Percentiles rank a stretch among this genome's conserved stretches.
Evolutionary conservation across 2,329 filamentous ascomycete genomes (phyloP).

Genomic region (Zasmidium citrigriseum): DNA sequence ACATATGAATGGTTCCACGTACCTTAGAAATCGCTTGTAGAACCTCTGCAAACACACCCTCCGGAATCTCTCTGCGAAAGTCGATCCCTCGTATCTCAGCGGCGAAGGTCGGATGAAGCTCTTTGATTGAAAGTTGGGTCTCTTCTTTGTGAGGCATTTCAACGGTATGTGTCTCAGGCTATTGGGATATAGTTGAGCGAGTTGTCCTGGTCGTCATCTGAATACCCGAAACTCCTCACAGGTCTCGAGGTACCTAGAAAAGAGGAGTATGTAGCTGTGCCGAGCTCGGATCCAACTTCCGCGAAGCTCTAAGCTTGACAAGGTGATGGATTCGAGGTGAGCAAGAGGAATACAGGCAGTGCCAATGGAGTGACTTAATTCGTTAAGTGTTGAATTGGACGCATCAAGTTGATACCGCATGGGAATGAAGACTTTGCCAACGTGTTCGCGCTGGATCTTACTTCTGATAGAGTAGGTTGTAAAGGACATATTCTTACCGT

Average conservation of each 20-base stretch:
- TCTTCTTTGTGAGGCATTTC: slow-evolving; percentile 24
- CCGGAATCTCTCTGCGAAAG: slow-evolving; percentile 16
- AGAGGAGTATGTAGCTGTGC: neutral
- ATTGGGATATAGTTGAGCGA: neutral
- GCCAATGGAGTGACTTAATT: too few species aligned
- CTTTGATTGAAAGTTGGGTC: slow-evolving; percentile 12
- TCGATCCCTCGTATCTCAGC: slow-evolving; percentile 18
- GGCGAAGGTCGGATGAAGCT: slow-evolving; percentile 19
- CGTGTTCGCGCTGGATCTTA: too few species aligned
- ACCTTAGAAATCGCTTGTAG: slow-evolving; percentile 22
- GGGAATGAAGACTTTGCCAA: too few species aligned
- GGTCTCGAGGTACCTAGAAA: neutral
- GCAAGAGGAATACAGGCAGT: too few species aligned
- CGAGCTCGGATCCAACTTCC: neutral
- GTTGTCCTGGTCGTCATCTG: neutral
- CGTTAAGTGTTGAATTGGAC: too few species aligned
- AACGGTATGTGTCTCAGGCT: too few species aligned
- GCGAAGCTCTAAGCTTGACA: too few species aligned
- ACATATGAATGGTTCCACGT: neutral
- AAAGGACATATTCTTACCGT: too few species aligned
- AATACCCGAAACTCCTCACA: neutral
- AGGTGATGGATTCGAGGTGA: too few species aligned
- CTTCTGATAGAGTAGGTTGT: too few species aligned
- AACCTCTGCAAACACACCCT: slow-evolving; percentile 22
- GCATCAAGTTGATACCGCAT: too few species aligned